Conservation (phyloP, 169 alveolate species). For the Eimeria sp. region DNA sequence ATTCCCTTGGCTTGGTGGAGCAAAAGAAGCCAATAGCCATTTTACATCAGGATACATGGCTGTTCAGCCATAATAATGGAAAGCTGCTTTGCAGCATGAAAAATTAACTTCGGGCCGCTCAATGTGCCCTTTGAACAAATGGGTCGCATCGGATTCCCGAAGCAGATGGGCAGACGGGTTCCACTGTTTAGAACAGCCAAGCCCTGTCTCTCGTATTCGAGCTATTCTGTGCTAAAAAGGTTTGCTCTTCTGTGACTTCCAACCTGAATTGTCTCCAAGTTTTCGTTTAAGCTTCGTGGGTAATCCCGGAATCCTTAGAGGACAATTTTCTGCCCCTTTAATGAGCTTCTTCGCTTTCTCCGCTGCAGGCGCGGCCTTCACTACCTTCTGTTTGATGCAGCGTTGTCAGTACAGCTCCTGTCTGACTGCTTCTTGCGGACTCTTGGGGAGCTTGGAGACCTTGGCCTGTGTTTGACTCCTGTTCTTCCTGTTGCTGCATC, state of each 20-base stretch:
- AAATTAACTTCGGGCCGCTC: background rate
- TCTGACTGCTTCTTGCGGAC: slow-evolving; percentile 15
- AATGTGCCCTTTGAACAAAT: background rate
- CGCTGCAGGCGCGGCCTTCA: slow-evolving; percentile 44
- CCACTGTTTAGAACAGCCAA: background rate
- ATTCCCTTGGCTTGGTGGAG: background rate
- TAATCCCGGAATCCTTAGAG: background rate
- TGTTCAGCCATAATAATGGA: background rate
- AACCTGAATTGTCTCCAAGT: background rate
- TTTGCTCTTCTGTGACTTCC: background rate
- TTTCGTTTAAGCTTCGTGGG: background rate
- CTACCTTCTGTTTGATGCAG: background rate
- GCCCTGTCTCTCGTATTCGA: background rate
- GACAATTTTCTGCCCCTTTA: background rate
- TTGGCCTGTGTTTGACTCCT: background rate
- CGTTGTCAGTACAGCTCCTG: slow-evolving; percentile 46
- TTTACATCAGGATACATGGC: background rate
- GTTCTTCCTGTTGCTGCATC: slow-evolving; percentile 38
- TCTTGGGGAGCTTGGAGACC: background rate
- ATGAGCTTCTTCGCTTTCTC: slow-evolving; percentile 22
- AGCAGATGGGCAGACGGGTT: slow-evolving; percentile 1
- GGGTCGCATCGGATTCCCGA: background rate
- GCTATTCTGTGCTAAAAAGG: slow-evolving; percentile 20
- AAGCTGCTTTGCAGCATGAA: slow-evolving; percentile 33
- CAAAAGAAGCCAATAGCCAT: background rate